A percentile compares a stretch with the other conserved stretches of the same genome.
Conservation (phyloP, 1,139 yeast species). For the Magnusiomyces paraingens region DNA sequence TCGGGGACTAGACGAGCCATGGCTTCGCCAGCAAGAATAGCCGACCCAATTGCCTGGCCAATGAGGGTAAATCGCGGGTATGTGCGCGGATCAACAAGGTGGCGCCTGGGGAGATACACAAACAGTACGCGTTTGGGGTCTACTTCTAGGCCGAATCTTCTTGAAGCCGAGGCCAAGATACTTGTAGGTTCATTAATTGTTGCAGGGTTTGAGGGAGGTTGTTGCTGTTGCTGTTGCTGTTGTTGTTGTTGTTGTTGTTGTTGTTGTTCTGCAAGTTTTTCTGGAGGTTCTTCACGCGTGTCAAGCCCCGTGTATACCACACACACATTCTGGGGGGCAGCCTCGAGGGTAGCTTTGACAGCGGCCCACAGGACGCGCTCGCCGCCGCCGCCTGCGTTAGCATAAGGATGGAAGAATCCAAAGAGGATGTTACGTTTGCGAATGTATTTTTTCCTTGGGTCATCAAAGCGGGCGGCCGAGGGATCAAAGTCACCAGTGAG, state of each 20-base stretch:
- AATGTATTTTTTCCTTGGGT: not conserved
- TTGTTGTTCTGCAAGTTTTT: not conserved
- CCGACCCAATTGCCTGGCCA: constrained; percentile 83
- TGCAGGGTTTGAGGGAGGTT: constrained; percentile 1
- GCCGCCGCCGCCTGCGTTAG: constrained; percentile 98
- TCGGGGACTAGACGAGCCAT: constrained; percentile 68
- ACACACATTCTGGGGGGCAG: constrained; percentile 49
- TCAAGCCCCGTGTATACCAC: constrained; percentile 70
- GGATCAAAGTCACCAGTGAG: not conserved
- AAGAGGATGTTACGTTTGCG: constrained; percentile 42
- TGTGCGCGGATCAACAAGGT: constrained; percentile 58
- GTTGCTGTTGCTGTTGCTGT: not conserved
- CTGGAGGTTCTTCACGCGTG: constrained; percentile 11
- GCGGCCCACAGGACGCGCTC: constrained; percentile 97
- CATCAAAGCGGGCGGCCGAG: not conserved
- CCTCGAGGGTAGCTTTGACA: constrained; percentile 58
- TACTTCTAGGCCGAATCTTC: constrained; percentile 62
- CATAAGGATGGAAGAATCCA: constrained; percentile 94
- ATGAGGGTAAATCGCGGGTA: constrained; percentile 79
- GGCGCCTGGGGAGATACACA: constrained; percentile 57
- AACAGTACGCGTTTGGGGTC: constrained; percentile 53
- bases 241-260: not conserved
- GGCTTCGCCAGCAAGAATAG: constrained; percentile 65
- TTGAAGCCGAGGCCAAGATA: constrained; percentile 52
- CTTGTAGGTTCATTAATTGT: constrained; percentile 40